A percentile compares a stretch with the other conserved stretches of the same genome.
Conservation (phyloP, 352 stramenopile species). For the Globisporangium uncinulatum region DNA sequence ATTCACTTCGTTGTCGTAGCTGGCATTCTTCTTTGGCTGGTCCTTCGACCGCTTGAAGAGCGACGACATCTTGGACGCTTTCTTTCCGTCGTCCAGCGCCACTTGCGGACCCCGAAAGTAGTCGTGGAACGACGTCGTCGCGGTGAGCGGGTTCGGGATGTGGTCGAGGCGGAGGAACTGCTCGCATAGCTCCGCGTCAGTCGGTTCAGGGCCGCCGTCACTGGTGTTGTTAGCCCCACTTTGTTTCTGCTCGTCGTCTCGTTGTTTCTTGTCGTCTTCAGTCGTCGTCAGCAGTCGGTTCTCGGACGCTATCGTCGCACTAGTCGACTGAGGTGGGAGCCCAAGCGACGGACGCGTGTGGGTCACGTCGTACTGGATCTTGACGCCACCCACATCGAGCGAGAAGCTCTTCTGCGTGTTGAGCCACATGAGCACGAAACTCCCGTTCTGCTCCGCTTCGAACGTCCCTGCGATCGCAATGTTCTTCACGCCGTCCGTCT, state of each 20-base stretch:
- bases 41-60: slow-evolving; percentile 43
- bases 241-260: background rate
- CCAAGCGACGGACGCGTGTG: slow-evolving; percentile 33
- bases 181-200: slow-evolving; percentile 46
- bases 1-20: slow-evolving; percentile 3
- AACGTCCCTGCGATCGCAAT: slow-evolving; percentile 43
- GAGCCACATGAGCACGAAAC: slow-evolving; percentile 68
- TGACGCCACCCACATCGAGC: slow-evolving; percentile 54
- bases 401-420: slow-evolving; percentile 67
- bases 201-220: slow-evolving; percentile 12
- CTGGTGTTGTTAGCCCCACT: slow-evolving; percentile 1
- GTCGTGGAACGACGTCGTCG: slow-evolving; percentile 59
- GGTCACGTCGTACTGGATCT: slow-evolving; percentile 48
- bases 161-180: slow-evolving; percentile 46
- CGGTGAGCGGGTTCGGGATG: slow-evolving; percentile 64
- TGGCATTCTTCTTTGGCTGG: slow-evolving; percentile 21
- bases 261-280: slow-evolving; percentile 4
- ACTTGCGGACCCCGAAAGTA: slow-evolving; percentile 37
- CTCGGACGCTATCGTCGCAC: background rate
- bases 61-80: slow-evolving; percentile 29
- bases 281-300: background rate
- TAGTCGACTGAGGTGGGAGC: background rate
- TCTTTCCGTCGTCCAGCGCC: slow-evolving; percentile 1
- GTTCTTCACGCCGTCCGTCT: slow-evolving; percentile 65
- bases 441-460: slow-evolving; percentile 47